These are phyloP conservation scores for Closterium sp. DNA, from an alignment of 139 green algal genomes.

Conservation along the genomic window DNA sequence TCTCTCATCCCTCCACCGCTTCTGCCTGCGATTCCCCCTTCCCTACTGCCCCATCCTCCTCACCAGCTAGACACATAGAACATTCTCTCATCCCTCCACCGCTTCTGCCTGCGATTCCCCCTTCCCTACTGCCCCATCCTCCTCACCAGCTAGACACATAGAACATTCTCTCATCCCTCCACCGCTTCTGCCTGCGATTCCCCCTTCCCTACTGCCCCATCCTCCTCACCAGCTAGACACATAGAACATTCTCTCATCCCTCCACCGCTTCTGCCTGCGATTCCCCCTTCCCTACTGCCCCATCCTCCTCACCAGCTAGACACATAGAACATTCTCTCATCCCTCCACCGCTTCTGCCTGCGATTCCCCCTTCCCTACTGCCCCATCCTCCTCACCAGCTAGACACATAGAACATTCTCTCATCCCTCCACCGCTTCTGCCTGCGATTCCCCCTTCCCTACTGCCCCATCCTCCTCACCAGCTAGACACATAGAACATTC, in stretches of 20 bases:
- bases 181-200: too few species aligned
- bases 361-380: too few species aligned
- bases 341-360: slow-evolving; percentile 54
- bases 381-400: slow-evolving; percentile 48
- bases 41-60: too few species aligned
- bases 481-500: slow-evolving; percentile 93
- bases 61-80: slow-evolving; percentile 82
- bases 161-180: slow-evolving; percentile 95
- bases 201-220: too few species aligned
- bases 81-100: slow-evolving; percentile 91
- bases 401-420: slow-evolving; percentile 95
- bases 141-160: slow-evolving; percentile 75
- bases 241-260: slow-evolving; percentile 95
- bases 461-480: not conserved
- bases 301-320: slow-evolving; percentile 62
- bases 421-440: slow-evolving; percentile 66
- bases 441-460: too few species aligned
- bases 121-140: too few species aligned
- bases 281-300: too few species aligned
- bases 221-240: slow-evolving; percentile 74
- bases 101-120: too few species aligned
- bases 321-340: slow-evolving; percentile 96
- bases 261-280: not conserved
- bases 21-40: too few species aligned
- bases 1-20: slow-evolving; percentile 80